phyloP scores from a whole-genome alignment of 1,284 basidiomycete species.

The Cutaneotrichosporon daszewskae region DNA sequence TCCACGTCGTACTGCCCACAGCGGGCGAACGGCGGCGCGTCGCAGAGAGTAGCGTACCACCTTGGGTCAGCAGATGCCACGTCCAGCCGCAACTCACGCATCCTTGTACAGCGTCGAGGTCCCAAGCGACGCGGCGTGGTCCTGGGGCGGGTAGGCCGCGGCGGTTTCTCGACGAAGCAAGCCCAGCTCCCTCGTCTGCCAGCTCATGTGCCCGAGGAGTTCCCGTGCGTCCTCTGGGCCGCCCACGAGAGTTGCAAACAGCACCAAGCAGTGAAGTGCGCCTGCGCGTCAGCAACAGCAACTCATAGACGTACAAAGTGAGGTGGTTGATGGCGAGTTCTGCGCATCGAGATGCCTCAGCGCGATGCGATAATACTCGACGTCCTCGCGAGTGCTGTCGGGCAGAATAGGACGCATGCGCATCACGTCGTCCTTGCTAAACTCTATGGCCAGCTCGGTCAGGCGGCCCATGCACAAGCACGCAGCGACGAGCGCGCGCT shows the following conservation, averaged over 20 bases:
- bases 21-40: conserved; percentile 11
- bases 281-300: conserved; percentile 12
- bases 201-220: conserved; percentile 24
- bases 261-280: conserved; percentile 24
- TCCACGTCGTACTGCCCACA: conserved; percentile 22
- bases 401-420: conserved; percentile 5
- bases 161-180: conserved; percentile 23
- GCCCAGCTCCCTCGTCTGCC: conserved; percentile 25
- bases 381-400: conserved; percentile 19
- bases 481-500: conserved; percentile 22
- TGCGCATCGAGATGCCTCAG: conserved; percentile 16
- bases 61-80: conserved; percentile 13
- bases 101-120: conserved; percentile 27
- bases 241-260: conserved; percentile 19
- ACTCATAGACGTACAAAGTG: too few species aligned
- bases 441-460: conserved; percentile 11
- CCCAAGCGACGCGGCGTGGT: conserved; percentile 18
- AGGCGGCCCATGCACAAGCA: conserved; percentile 19
- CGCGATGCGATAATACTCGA: conserved; percentile 26
- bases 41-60: conserved; percentile 15
- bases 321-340: too few species aligned
- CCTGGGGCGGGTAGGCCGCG: conserved; percentile 16
- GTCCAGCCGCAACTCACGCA: conserved; percentile 24
- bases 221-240: conserved; percentile 24
- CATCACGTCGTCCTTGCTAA: background rate